Conservation (phyloP, 2,329 filamentous ascomycete genomes). For the Aspergillus aculeatinus region DNA sequence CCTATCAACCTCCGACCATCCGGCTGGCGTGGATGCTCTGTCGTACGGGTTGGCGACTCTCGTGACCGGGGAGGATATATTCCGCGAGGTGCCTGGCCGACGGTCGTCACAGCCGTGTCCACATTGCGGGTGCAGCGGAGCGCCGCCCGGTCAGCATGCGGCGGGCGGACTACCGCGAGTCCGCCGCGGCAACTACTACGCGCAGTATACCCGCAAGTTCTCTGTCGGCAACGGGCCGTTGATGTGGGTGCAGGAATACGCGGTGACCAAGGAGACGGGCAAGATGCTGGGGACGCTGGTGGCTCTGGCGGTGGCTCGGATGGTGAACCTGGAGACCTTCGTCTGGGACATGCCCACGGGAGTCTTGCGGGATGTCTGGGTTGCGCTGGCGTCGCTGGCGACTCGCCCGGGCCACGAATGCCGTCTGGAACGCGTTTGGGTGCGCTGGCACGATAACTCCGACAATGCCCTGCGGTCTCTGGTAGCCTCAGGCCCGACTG, state of each 20-base stretch:
- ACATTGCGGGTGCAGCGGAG: conserved; percentile 31
- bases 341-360: conserved; percentile 90
- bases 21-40: conserved; percentile 75
- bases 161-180: conserved; percentile 18
- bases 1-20: conserved; percentile 61
- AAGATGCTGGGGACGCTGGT: conserved; percentile 87
- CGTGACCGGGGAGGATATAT: conserved; percentile 68
- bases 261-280: conserved; percentile 77
- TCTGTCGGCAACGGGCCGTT: conserved; percentile 77
- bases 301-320: conserved; percentile 73
- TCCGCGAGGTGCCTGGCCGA: conserved; percentile 51
- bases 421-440: conserved; percentile 72
- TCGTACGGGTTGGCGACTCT: conserved; percentile 79
- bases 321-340: conserved; percentile 79
- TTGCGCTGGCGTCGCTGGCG: conserved; percentile 70
- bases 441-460: conserved; percentile 78
- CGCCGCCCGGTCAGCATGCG: neutral
- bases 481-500: conserved; percentile 14
- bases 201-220: conserved; percentile 77
- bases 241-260: conserved; percentile 78
- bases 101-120: conserved; percentile 21
- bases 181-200: conserved; percentile 70
- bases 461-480: conserved; percentile 37
- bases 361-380: conserved; percentile 76
- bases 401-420: conserved; percentile 62